A percentile compares a stretch with the other conserved stretches of the same genome.
phyloP scores from a whole-genome alignment of 257 asterid species.

The Agastache rugosa region DNA sequence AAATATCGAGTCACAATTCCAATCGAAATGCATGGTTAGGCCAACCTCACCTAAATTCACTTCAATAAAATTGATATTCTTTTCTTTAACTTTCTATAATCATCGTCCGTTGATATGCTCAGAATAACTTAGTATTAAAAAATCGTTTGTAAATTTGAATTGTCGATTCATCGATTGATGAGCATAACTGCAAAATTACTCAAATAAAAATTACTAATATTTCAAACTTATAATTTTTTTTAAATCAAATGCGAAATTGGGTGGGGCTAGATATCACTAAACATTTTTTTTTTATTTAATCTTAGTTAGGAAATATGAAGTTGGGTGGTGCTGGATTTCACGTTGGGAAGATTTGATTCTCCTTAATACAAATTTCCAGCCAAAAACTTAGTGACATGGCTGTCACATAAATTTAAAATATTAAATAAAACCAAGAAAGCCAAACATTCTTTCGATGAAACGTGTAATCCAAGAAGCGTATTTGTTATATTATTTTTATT shows the following conservation, averaged over 20 bases:
- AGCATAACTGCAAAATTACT: too few species aligned
- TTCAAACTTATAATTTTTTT: too few species aligned
- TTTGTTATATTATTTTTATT: not conserved
- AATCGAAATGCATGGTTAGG: too few species aligned
- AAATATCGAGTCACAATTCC: too few species aligned
- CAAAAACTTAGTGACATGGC: constrained; percentile 28
- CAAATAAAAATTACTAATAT: too few species aligned
- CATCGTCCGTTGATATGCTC: too few species aligned
- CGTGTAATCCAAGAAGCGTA: constrained; percentile 36
- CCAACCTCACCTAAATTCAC: too few species aligned
- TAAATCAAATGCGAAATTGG: not conserved
- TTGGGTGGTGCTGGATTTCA: constrained; percentile 26
- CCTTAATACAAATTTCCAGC: constrained; percentile 33
- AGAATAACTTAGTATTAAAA: too few species aligned
- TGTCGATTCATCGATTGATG: too few species aligned
- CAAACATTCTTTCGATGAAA: constrained; percentile 29
- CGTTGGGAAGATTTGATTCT: constrained; percentile 45
- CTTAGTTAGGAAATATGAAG: constrained; percentile 6
- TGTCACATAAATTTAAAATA: constrained; percentile 19
- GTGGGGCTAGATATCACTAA: not conserved
- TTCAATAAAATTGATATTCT: too few species aligned
- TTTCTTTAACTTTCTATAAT: too few species aligned
- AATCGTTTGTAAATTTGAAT: too few species aligned
- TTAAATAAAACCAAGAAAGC: not conserved
- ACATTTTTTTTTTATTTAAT: not conserved